Evolutionary conservation across 129 eudicot species (phyloP).

Genomic region (Mikania micrantha): DNA sequence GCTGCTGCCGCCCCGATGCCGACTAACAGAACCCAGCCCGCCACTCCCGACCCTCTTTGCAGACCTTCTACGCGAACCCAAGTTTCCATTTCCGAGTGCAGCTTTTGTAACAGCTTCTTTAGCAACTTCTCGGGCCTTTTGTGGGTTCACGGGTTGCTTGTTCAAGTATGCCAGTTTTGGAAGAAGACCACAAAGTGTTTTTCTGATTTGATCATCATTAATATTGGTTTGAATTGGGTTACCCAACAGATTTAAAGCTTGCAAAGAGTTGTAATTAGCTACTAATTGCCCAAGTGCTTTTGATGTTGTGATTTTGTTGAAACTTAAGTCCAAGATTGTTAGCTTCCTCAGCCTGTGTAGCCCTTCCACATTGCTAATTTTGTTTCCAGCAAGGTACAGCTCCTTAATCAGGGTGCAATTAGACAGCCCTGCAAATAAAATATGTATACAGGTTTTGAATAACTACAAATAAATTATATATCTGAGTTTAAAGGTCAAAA

Average conservation of each 20-base stretch:
- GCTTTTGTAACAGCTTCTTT: constrained; percentile 52
- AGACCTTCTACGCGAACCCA: constrained; percentile 37
- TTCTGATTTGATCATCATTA: constrained; percentile 61
- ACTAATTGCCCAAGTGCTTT: constrained; percentile 87
- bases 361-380: constrained; percentile 80
- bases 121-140: constrained; percentile 71
- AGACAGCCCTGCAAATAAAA: constrained; percentile 53
- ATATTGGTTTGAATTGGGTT: constrained; percentile 75
- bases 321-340: constrained; percentile 69
- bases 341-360: constrained; percentile 79
- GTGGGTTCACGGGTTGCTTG: constrained; percentile 74
- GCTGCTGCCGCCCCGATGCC: constrained; percentile 29
- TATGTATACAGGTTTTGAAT: background rate
- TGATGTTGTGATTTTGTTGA: constrained; percentile 82
- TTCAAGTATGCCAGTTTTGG: constrained; percentile 75
- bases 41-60: constrained; percentile 40
- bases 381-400: constrained; percentile 84
- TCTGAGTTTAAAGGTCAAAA: background rate
- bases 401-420: constrained; percentile 73
- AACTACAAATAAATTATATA: no score
- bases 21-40: constrained; percentile 29
- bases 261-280: constrained; percentile 68
- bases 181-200: constrained; percentile 65
- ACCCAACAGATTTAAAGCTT: constrained; percentile 72
- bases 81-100: constrained; percentile 44